These are phyloP conservation scores for Sanghuangporus sanghuang DNA, from an alignment of 1,284 basidiomycete genomes.

Conservation along the genomic window DNA sequence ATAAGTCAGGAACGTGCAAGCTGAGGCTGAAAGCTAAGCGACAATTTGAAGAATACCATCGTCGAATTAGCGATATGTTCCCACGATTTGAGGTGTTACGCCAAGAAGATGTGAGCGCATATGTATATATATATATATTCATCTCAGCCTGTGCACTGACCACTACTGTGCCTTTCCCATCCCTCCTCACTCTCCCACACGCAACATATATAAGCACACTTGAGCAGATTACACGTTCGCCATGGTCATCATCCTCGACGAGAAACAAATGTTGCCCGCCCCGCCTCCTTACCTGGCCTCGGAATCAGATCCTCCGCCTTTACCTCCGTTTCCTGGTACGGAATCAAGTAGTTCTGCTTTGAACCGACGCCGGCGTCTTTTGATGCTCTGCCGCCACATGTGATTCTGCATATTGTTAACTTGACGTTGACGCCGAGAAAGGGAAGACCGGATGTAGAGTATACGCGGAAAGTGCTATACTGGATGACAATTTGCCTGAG, in stretches of 20 bases:
- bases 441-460: slow-evolving; percentile 29
- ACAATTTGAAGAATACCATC: not conserved
- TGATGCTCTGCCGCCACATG: slow-evolving; percentile 44
- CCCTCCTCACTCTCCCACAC: not conserved
- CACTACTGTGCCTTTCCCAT: not conserved
- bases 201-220: not conserved
- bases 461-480: slow-evolving; percentile 58
- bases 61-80: not conserved
- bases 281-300: slow-evolving; percentile 37
- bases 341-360: slow-evolving; percentile 3
- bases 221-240: not conserved
- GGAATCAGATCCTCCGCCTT: slow-evolving; percentile 21
- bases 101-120: not conserved
- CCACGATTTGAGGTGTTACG: not conserved
- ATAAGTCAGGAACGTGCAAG: not conserved
- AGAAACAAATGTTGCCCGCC: slow-evolving; percentile 38
- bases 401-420: slow-evolving; percentile 61
- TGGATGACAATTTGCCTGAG: slow-evolving; percentile 63
- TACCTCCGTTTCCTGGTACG: slow-evolving; percentile 31
- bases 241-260: slow-evolving; percentile 45
- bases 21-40: not conserved
- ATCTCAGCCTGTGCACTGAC: not conserved
- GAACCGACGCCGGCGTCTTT: slow-evolving; percentile 26
- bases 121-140: not conserved
- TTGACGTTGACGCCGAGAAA: slow-evolving; percentile 40